Evolutionary conservation across 2,329 filamentous ascomycete genomes (phyloP).

Genomic region (Trichophyton rubrum): DNA sequence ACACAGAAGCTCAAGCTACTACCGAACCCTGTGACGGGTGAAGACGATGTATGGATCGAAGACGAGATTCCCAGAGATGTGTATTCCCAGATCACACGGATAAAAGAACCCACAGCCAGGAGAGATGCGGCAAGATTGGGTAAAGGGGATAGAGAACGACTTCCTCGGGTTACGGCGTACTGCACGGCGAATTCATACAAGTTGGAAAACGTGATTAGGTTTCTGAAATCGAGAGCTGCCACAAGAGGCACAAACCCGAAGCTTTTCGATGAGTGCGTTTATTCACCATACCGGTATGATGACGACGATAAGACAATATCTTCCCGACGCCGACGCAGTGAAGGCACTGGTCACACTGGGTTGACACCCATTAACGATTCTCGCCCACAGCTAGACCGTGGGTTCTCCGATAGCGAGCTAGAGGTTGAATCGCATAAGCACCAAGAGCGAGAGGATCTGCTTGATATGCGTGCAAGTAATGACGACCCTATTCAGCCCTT

Average conservation of each 20-base stretch:
- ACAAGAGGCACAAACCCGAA: conserved; percentile 73
- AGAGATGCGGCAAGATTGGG: conserved; percentile 84
- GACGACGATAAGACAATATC: conserved; percentile 33
- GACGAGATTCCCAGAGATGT: conserved; percentile 91
- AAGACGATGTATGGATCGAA: conserved; percentile 61
- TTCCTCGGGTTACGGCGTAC: conserved; percentile 91
- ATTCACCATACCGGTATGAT: conserved; percentile 79
- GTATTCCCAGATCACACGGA: conserved; percentile 93
- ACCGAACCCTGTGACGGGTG: conserved; percentile 69
- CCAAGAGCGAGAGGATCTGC: conserved; percentile 48
- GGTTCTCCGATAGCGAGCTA: conserved; percentile 52
- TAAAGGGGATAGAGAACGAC: conserved; percentile 75
- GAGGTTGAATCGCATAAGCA: conserved; percentile 50
- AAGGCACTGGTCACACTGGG: not conserved
- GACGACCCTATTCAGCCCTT: conserved; percentile 8
- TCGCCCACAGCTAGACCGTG: conserved; percentile 12
- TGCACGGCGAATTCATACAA: conserved; percentile 89
- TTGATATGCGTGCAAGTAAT: conserved; percentile 43
- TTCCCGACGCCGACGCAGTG: not conserved
- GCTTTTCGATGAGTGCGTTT: conserved; percentile 93
- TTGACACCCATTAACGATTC: not conserved
- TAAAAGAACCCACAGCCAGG: conserved; percentile 88
- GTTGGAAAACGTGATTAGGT: conserved; percentile 78
- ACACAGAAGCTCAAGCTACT: conserved; percentile 96
- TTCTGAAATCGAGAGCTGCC: conserved; percentile 72